Evolutionary conservation across 495 filamentous ascomycete genomes (phyloP), one percentile per base, ranked within the genome.

Genomic region (Penicillium turbatum): DNA sequence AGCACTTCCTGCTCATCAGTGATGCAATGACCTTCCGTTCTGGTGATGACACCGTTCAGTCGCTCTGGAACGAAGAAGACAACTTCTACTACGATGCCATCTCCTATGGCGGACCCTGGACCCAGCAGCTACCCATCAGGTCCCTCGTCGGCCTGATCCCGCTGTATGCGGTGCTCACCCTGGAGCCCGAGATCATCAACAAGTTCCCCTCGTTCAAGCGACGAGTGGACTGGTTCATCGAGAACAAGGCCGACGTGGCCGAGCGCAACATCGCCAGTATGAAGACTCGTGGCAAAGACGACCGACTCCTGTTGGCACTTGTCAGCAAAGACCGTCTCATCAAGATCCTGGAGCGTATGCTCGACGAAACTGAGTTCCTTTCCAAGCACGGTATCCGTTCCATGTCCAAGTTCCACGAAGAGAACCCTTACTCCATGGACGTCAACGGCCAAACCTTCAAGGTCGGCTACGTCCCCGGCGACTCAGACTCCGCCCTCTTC

Each of bases 81-180:
- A 78, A 79, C 21, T 97, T 97, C 78, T 97, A 97, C 76, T 97
- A 97, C 70, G 92, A 97, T 74, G 92, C 92, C 24, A 97, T 97
- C 52, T 91, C 90, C 7, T 96, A 89, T 78, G 92, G 93, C 31
- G 90, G 89, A 7, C 92, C 90, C 27, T 93, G 86, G 84, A 86
- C 88, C 31, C 88, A 96, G 67, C 90, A 96, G 62, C 82, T 97
- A 54, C 92, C 90, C 2, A 88, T 97, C 37, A 76, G 89, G 51
- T 96, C 92, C 4, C 81, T 97, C 13, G 92, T 97, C 24, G 92
- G 92, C 6, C 73, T 97, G 37, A 96, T 97, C 59, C 92, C 92
- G 2, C 78, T 97, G 0, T 97, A 92, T 60, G 91, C 90, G 2
- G 93, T 92, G 0, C 74, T 92, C 31, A 97, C 92, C 0, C 77